Percentiles rank a stretch among this genome's conserved stretches.
Evolutionary conservation across 495 filamentous ascomycete genomes (phyloP).

Genomic region (Aspergillus asperescens): DNA sequence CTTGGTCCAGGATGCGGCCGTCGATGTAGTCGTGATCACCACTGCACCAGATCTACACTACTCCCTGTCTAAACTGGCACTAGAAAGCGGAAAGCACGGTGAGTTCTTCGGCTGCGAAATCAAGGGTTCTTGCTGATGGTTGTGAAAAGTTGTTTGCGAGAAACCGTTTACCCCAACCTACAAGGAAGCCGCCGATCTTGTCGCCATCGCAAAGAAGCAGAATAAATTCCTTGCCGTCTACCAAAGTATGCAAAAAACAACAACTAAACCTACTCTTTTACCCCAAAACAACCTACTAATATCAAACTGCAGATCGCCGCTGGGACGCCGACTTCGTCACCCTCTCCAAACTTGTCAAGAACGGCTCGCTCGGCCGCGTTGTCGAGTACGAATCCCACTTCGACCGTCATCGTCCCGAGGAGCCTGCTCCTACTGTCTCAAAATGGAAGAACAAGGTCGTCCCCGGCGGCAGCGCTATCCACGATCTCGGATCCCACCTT

Average conservation of each 20-base stretch:
- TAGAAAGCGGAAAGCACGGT: conserved; percentile 73
- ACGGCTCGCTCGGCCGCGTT: conserved; percentile 54
- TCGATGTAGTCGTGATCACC: conserved; percentile 70
- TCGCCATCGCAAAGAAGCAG: conserved; percentile 56
- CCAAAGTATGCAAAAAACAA: conserved; percentile 64
- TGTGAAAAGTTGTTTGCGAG: conserved; percentile 61
- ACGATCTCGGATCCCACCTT: conserved; percentile 80
- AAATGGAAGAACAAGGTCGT: conserved; percentile 69
- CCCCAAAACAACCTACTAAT: conserved; percentile 9
- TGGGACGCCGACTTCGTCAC: conserved; percentile 84
- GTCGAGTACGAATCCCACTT: conserved; percentile 83
- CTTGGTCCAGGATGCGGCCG: conserved; percentile 57
- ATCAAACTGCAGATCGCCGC: conserved; percentile 53
- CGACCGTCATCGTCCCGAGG: conserved; percentile 65
- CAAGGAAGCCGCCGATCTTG: conserved; percentile 65
- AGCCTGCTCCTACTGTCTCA: conserved; percentile 39
- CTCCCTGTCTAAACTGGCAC: conserved; percentile 55
- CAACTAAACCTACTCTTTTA: no score
- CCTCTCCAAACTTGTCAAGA: conserved; percentile 56
- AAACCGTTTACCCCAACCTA: conserved; percentile 80
- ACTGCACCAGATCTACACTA: conserved; percentile 76
- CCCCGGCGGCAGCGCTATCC: conserved; percentile 67
- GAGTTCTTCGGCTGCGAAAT: not conserved
- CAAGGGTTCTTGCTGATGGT: not conserved
- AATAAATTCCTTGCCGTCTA: conserved; percentile 69